Evolutionary conservation across 805 yeast species (phyloP).

Genomic region (Kodamaea nitidulidarum): DNA sequence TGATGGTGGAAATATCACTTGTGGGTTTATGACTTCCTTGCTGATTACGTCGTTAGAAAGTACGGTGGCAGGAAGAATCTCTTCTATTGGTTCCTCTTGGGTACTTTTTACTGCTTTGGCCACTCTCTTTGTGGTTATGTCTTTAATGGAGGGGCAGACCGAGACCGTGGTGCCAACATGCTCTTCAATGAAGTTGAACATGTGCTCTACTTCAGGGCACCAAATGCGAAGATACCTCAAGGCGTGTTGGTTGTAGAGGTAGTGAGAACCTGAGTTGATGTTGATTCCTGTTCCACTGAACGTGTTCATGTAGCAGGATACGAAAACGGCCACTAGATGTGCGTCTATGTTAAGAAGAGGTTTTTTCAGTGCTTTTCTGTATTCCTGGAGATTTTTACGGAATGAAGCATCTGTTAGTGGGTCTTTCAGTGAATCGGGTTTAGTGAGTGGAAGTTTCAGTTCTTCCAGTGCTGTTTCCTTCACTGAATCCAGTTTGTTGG

Average conservation of each 20-base stretch:
- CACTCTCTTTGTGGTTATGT: conserved; percentile 4
- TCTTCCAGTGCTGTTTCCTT: no score
- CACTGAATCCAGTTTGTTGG: no score
- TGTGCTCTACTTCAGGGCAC: conserved; percentile 30
- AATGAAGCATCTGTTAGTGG: no score
- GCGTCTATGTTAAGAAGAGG: conserved; percentile 29
- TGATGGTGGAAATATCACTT: conserved; percentile 28
- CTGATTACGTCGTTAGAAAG: conserved; percentile 14
- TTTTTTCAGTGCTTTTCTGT: conserved; percentile 15
- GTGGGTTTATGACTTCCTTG: conserved; percentile 22
- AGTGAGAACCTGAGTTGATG: conserved; percentile 25
- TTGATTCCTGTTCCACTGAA: conserved; percentile 25
- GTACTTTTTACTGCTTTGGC: background rate
- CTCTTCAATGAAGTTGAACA: conserved; percentile 9
- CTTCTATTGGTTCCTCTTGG: conserved; percentile 2
- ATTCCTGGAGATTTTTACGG: conserved; percentile 12
- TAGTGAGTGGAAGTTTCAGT: no score
- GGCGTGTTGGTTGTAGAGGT: conserved; percentile 27
- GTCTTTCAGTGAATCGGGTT: no score
- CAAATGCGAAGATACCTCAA: conserved; percentile 28
- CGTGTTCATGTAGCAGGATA: conserved; percentile 26
- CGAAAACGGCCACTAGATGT: conserved; percentile 28
- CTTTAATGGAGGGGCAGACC: conserved; percentile 3
- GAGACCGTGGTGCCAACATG: background rate
- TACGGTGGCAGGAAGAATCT: conserved; percentile 8